Base-by-base conservation (phyloP, 768 basidiomycete genomes). In the Agrocybe pediades region DNA sequence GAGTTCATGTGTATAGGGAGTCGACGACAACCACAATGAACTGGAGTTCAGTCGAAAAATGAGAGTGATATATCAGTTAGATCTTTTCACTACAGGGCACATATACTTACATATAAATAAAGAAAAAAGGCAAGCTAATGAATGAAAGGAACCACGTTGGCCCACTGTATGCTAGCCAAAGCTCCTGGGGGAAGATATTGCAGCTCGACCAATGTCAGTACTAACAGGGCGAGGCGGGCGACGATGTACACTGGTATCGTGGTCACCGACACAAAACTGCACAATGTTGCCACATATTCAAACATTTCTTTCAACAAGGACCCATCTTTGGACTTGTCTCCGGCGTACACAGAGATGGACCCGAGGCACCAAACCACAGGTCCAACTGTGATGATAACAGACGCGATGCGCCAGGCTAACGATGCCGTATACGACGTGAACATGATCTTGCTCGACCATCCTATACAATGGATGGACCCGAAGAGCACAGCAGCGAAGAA, bases 391-490 rank as follows among this genome's bases (percentile, higher is more conserved):
- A 55, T 49, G 41, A 46, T 24, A 15, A 45, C 20, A 6, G 40
- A 55, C 17, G 54, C 23, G n/a, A 50, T 29, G 6, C 48, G 46
- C 54, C 48, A 55, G 1, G 49, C 1, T 25, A 49, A 26, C 9
- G 41, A 24, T 13, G 42, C 54, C 2, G 42, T 9, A 11, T 45
- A 13, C 5, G 48, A 49, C 1, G 51, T 19, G 19, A 57, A 57
- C 3, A 23, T 6, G 21, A 49, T 53, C 13, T 25, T 29, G 13
- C 13, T 6, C 13, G 33, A 36, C 56, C 56, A 57, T 3, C 51
- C 51, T 9, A 29, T 33, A 27, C 56, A 57, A 21, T 53, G 56
- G 30, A 57, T 57, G n/a, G 9, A n/a, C 15, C 51, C 51, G 36
- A 57, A 57, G 5, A 42, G 33, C 5, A 52, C 24, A 6, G 40